A percentile compares a stretch with the other conserved stretches of the same genome.
phyloP scores from a whole-genome alignment of 2,329 filamentous ascomycete genomes.

The Cladosporium sp. region DNA sequence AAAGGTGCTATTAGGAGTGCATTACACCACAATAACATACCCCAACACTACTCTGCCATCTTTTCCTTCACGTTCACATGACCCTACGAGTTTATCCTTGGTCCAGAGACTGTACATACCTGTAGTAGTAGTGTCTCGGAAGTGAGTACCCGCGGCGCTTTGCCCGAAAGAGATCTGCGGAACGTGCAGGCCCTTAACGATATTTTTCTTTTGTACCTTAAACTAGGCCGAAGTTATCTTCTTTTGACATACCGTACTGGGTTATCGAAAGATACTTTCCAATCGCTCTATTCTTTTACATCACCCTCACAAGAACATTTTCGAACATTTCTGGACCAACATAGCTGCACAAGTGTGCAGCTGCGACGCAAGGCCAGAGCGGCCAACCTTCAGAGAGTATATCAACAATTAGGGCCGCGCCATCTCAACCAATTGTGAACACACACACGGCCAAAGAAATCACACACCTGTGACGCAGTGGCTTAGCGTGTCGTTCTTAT shows the following conservation, averaged over 20 bases:
- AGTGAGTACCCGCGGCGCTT: background rate
- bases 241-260: background rate
- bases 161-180: constrained; percentile 5
- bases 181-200: background rate
- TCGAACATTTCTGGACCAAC: background rate
- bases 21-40: too few species aligned
- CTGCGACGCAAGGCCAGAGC: background rate
- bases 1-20: too few species aligned
- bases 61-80: background rate
- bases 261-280: background rate
- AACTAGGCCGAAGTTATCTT: background rate
- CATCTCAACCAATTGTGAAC: constrained; percentile 5
- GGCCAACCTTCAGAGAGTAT: background rate
- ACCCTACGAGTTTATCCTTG: background rate
- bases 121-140: background rate
- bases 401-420: background rate
- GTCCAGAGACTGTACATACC: background rate
- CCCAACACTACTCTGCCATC: background rate
- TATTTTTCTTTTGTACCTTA: background rate
- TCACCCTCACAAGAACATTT: background rate
- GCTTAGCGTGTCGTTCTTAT: constrained; percentile 28
- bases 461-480: constrained; percentile 24
- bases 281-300: background rate
- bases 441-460: constrained; percentile 7
- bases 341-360: background rate